A percentile compares a stretch with the other conserved stretches of the same genome.
Conservation (phyloP, 768 basidiomycete genomes). For the Amanita jacksonii region DNA sequence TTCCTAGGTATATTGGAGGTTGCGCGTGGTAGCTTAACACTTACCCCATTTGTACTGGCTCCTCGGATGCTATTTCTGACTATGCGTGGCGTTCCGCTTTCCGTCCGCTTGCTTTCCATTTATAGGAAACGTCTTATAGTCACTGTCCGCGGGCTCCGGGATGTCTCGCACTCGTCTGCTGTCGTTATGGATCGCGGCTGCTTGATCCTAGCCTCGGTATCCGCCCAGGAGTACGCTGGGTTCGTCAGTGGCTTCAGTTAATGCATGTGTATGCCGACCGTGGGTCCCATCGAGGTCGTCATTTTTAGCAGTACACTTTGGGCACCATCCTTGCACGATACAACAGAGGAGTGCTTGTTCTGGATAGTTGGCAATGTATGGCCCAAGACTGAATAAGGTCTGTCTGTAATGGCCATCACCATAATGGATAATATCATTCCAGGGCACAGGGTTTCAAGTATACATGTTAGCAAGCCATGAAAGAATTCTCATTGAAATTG, state of each 20-base stretch:
- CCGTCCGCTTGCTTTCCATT: no score
- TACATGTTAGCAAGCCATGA: not conserved
- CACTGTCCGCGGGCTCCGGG: no score
- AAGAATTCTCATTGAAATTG: not conserved
- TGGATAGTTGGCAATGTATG: slow-evolving; percentile 32
- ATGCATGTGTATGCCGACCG: not conserved
- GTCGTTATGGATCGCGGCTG: no score
- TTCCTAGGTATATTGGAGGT: no score
- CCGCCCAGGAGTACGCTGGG: no score
- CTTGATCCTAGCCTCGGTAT: no score
- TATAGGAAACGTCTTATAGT: no score
- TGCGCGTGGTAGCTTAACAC: no score
- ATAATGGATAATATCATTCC: not conserved
- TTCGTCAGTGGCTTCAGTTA: slow-evolving; percentile 11
- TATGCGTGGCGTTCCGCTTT: no score
- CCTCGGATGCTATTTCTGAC: no score
- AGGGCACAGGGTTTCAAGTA: not conserved
- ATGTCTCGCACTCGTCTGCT: no score
- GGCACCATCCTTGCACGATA: not conserved
- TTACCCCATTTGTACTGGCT: no score
- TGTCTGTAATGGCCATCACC: slow-evolving; percentile 21
- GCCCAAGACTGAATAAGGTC: slow-evolving; percentile 23
- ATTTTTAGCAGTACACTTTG: not conserved
- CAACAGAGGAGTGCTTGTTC: slow-evolving; percentile 19
- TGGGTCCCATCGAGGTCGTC: not conserved